Evolutionary conservation across 2,329 filamentous ascomycete genomes (phyloP).

Genomic region (Nemania abortiva): DNA sequence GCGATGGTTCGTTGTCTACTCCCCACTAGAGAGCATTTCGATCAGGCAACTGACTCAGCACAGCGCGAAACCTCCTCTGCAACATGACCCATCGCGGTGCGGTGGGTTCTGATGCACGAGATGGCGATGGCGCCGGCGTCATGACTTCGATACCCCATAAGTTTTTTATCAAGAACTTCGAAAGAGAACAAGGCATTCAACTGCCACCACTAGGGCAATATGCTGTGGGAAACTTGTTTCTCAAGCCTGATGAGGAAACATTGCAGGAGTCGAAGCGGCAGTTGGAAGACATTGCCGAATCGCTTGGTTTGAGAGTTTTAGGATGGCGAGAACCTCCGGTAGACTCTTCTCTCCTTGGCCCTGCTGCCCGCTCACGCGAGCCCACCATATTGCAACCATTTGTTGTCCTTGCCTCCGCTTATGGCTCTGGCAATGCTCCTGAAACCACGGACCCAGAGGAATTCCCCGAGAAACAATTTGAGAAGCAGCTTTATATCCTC

Average conservation of each 20-base stretch:
- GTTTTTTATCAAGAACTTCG: constrained; percentile 99
- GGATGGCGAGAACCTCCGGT: constrained; percentile 97
- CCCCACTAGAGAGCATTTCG: neutral
- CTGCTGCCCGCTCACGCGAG: constrained; percentile 92
- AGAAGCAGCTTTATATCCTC: constrained; percentile 92
- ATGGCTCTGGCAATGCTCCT: constrained; percentile 83
- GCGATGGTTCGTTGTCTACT: constrained; percentile 79
- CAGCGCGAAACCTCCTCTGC: constrained; percentile 92
- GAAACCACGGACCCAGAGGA: constrained; percentile 80
- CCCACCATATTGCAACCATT: constrained; percentile 96
- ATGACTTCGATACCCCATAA: constrained; percentile 99
- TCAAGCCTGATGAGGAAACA: constrained; percentile 94
- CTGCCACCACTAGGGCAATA: constrained; percentile 92
- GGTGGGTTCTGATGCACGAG: constrained; percentile 96
- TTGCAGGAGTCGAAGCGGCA: constrained; percentile 90
- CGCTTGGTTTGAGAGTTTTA: constrained; percentile 87
- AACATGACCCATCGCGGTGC: constrained; percentile 99
- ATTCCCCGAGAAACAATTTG: constrained; percentile 88
- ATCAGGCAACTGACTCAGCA: constrained; percentile 50
- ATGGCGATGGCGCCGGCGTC: constrained; percentile 97
- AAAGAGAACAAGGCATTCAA: constrained; percentile 87
- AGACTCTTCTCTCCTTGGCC: constrained; percentile 92
- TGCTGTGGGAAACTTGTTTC: constrained; percentile 97
- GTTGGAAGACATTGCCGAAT: constrained; percentile 93
- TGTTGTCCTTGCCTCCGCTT: constrained; percentile 86